phyloP scores from a whole-genome alignment of 306 rosid genomes.

The Cucurbita moschata region DNA sequence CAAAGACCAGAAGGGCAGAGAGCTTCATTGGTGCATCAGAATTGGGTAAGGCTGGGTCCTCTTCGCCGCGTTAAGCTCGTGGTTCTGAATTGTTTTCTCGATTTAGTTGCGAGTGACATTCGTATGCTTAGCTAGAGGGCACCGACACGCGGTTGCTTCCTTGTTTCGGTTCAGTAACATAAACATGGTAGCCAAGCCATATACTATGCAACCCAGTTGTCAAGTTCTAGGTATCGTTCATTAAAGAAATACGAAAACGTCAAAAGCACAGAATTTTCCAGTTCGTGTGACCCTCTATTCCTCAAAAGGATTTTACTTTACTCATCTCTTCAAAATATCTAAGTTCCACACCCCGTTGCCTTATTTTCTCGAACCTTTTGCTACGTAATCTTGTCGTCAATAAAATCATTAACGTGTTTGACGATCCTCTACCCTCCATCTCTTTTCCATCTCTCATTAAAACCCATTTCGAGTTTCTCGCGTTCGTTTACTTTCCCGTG shows the following conservation, averaged over 20 bases:
- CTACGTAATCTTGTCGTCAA: neutral
- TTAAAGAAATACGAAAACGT: neutral
- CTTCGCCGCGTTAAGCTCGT: neutral
- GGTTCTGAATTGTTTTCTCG: neutral
- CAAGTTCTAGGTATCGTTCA: neutral
- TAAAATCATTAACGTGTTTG: neutral
- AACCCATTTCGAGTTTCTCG: neutral
- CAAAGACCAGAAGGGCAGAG: too few species aligned
- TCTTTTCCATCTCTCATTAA: neutral
- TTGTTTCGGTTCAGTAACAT: neutral
- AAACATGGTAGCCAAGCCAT: neutral
- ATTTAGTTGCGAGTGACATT: neutral
- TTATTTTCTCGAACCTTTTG: neutral
- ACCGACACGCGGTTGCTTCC: neutral
- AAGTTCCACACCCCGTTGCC: neutral
- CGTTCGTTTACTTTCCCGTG: neutral
- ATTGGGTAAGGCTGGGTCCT: too few species aligned
- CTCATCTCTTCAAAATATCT: neutral
- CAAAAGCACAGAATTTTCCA: neutral
- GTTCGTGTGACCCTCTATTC: too few species aligned
- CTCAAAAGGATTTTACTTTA: neutral
- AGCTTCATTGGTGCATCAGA: too few species aligned
- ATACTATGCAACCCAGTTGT: neutral
- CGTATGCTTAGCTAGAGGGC: neutral
- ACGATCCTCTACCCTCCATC: neutral